Evolutionary conservation across 2,329 filamentous ascomycete genomes (phyloP).

Genomic region (Didymella pomorum): DNA sequence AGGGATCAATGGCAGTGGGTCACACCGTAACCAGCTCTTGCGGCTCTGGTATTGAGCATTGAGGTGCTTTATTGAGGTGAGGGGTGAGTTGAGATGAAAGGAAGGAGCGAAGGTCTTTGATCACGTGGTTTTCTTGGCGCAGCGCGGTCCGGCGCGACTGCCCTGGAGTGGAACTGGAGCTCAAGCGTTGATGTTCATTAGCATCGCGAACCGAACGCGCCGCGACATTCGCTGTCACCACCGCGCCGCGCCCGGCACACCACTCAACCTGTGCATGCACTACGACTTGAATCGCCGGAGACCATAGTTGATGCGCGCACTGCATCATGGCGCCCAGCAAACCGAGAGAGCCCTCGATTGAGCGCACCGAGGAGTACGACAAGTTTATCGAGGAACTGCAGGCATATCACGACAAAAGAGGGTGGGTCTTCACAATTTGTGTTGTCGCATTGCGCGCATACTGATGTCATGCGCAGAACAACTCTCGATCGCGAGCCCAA

Average conservation of each 20-base stretch:
- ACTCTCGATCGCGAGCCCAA: conserved; percentile 81
- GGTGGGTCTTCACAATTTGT: conserved; percentile 55
- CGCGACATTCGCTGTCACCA: conserved; percentile 34
- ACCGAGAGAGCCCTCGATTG: conserved; percentile 56
- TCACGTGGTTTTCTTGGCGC: conserved; percentile 30
- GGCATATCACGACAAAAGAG: conserved; percentile 79
- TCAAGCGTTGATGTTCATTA: conserved; percentile 43
- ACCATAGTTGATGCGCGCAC: conserved; percentile 45
- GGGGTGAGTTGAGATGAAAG: conserved; percentile 9
- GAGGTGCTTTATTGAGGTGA: conserved; percentile 3
- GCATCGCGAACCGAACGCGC: conserved; percentile 44
- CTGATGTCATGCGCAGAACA: conserved; percentile 60
- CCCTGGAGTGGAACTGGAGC: conserved; percentile 27
- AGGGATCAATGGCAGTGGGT: conserved; percentile 14
- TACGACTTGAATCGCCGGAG: conserved; percentile 26
- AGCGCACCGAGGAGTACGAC: conserved; percentile 70
- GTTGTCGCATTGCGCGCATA: conserved; percentile 32
- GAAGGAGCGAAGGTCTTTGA: conserved; percentile 25
- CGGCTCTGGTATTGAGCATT: neutral
- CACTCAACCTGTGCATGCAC: conserved; percentile 32
- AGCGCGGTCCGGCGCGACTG: conserved; percentile 26
- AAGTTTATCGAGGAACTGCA: conserved; percentile 78
- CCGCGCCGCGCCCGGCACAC: conserved; percentile 36
- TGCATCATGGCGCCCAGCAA: conserved; percentile 56
- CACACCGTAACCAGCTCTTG: neutral